Conservation (phyloP, 2,329 filamentous ascomycete species). For the Lasiodiplodia sp. region DNA sequence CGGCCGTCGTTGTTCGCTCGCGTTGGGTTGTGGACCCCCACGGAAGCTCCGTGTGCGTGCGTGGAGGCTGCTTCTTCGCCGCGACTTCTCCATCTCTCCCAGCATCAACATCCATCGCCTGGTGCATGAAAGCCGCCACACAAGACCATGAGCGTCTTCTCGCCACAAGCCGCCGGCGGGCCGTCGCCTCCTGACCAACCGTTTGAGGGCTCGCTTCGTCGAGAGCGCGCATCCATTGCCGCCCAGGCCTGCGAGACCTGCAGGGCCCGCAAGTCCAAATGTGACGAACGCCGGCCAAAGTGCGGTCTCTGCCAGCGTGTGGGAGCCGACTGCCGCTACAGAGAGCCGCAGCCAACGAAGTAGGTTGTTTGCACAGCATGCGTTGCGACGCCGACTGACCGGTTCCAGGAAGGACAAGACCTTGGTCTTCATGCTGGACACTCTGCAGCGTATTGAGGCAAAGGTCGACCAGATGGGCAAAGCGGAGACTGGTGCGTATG, state of each 20-base stretch:
- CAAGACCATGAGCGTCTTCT: conserved; percentile 25
- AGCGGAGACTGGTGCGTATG: conserved; percentile 9
- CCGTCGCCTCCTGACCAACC: conserved; percentile 12
- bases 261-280: conserved; percentile 31
- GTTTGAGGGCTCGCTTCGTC: conserved; percentile 17
- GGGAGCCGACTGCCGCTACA: conserved; percentile 31
- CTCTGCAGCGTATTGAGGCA: conserved; percentile 25
- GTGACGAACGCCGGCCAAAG: conserved; percentile 32
- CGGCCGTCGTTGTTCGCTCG: neutral
- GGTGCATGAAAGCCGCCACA: conserved; percentile 11
- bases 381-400: conserved; percentile 7
- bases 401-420: conserved; percentile 32
- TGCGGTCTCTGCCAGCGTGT: conserved; percentile 32
- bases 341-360: conserved; percentile 32
- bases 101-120: neutral
- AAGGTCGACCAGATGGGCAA: conserved; percentile 32
- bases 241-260: conserved; percentile 33
- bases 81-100: neutral
- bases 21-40: neutral
- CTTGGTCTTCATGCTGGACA: conserved; percentile 31
- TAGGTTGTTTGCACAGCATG: conserved; percentile 7
- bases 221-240: conserved; percentile 32
- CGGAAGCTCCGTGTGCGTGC: neutral
- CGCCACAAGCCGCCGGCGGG: conserved; percentile 1
- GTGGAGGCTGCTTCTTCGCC: neutral